Base-by-base conservation (phyloP, 495 filamentous ascomycete genomes). In the Penicillium ochrochloron region DNA sequence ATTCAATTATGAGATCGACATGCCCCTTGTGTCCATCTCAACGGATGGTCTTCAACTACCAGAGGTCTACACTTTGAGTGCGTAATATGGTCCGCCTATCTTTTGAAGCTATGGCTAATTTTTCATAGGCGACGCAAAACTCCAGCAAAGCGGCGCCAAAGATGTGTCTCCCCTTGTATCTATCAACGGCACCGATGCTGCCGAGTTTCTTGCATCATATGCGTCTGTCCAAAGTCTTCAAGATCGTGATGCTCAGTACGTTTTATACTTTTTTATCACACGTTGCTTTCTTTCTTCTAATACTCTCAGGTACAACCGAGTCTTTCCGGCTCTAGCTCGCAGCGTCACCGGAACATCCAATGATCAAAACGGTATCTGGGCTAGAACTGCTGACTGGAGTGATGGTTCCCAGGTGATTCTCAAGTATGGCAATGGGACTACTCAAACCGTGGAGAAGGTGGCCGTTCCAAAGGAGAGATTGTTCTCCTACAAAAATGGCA, bases 191-290 rank as follows among this genome's bases (percentile, higher is more conserved):
- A 66, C 70, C 14, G 67, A 69, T 33, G 77, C 63, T 8, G 70
- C 68, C 12, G 58, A 62, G 9, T 78, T 65, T 51, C 60, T 76
- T 6, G 63, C 70, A 42, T 63, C 61, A 35, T 65, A 65, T 57
- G 59, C 74, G 2, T 56, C 39, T 33, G 57, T 34, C 10, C 65
- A 69, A 53, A 57, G 27, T 35, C 67, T 73, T 37, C 77, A 80
- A 42, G 79, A 82, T 55, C 70, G 66, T 2, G 79, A 82, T 69
- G 77, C 78, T 15, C 67, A 72, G 70, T 82, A 70, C 41, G 73
- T 66, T 42, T 25, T 35, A 8, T 25, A 12, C 10, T 68, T 21
- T 50, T 14, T 23, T n/a, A n/a, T 35, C 8, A 17, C 5, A 25
- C n/a, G 9, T n/a, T 12, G 2, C 21, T 5, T 54, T 25, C 31